Base-by-base conservation (phyloP, 306 rosid species). In the Castanea sativa region DNA sequence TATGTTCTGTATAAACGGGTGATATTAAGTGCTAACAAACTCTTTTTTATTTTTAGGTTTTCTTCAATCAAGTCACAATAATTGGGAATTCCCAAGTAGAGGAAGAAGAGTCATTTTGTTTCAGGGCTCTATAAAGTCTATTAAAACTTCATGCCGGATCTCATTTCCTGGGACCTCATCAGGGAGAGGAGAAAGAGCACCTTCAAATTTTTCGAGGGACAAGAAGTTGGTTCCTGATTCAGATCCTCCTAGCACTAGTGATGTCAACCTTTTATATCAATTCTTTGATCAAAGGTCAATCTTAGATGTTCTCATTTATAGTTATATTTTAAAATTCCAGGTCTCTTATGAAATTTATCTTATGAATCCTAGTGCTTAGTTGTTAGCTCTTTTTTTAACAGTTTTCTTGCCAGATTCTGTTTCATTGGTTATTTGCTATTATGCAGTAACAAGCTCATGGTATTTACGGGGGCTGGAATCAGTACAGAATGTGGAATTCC, bases 401-500 rank as follows among this genome's bases (percentile, higher is more conserved):
- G 7, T 43, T 83, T 13, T 55, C 80, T 81, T 12, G 74, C 70
- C 61, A 43, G 77, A n/a, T 79, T 75, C 74, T 49, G 63, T 76
- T 64, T 52, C 65, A 6, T 71, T 71, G 53, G 35, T 70, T 35
- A 65, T 76, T 75, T 65, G 25, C 20, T 76, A 61, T 85, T 76
- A n/a, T 85, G 72, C 86, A 94, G 98, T 81, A 87, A 81, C 72
- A 94, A 83, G 79, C 92, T 94, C 55, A 79, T 82, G 55, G 93
- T 92, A 67, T 81, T 94, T 88, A 92, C 94, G 41, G 94, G 97
- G 85, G 97, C 97, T 67, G 97, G 98, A 73, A 88, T 94, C 41
- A 92, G 98, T 80, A 94, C 98, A 21, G 97, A 94, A 75, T 94
- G 93, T 71, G 98, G 98, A 33, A 94, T 94, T 87, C 97, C 97